Percentiles rank a stretch among this genome's conserved stretches.
These are phyloP conservation scores for Phylloporus sp. DNA, from an alignment of 1,284 basidiomycete genomes.

Conservation along the genomic window DNA sequence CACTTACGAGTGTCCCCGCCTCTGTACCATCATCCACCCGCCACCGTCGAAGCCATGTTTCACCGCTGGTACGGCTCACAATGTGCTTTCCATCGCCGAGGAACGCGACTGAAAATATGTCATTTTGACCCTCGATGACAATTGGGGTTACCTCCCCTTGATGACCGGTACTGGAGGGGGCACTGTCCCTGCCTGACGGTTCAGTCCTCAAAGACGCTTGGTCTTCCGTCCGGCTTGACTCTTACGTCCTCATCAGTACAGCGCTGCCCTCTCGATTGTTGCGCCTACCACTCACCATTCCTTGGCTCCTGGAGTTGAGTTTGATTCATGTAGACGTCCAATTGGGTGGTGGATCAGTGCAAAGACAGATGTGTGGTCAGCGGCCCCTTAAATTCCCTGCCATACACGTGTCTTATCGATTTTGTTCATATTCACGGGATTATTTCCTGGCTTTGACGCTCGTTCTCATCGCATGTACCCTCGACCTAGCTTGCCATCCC, in stretches of 20 bases:
- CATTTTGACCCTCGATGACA: neutral
- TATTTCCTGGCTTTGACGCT: no score
- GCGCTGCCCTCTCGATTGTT: neutral
- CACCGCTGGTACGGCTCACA: neutral
- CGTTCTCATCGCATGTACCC: no score
- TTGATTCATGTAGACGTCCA: no score
- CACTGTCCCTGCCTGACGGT: no score
- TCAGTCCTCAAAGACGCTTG: neutral
- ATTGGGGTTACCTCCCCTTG: neutral
- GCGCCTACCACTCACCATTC: neutral
- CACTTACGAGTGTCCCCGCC: neutral
- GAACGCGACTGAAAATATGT: neutral
- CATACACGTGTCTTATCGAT: neutral
- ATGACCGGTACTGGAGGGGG: no score
- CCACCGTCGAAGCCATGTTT: neutral
- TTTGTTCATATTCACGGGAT: no score
- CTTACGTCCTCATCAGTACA: neutral
- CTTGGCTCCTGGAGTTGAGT: no score
- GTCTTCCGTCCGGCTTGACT: neutral
- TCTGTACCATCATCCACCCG: neutral
- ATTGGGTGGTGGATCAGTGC: no score
- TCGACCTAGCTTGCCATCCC: no score
- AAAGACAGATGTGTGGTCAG: neutral
- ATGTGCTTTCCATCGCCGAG: neutral
- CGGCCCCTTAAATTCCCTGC: neutral